A percentile compares a stretch with the other conserved stretches of the same genome.
Evolutionary conservation across 2,329 filamentous ascomycete species (phyloP).

Genomic region (Fusarium sp.): DNA sequence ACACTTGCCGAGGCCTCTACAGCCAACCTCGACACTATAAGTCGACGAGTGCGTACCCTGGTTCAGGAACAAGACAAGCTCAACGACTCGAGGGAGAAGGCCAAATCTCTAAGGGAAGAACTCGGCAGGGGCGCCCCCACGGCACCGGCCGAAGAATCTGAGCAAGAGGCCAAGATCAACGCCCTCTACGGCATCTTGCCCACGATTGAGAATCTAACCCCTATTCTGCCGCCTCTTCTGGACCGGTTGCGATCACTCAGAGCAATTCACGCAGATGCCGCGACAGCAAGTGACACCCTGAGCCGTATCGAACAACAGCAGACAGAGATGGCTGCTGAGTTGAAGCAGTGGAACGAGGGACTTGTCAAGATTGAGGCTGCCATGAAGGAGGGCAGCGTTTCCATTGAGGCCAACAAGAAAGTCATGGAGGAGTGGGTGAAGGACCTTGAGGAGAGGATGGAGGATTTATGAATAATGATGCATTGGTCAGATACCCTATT

Average conservation of each 20-base stretch:
- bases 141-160: constrained; percentile 64
- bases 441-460: constrained; percentile 83
- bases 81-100: constrained; percentile 72
- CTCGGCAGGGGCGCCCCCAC: constrained; percentile 60
- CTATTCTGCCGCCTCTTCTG: constrained; percentile 85
- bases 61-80: constrained; percentile 79
- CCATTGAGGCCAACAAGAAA: constrained; percentile 83
- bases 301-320: constrained; percentile 83
- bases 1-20: constrained; percentile 80
- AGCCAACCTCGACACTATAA: constrained; percentile 78
- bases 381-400: constrained; percentile 75
- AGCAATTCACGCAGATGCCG: constrained; percentile 88
- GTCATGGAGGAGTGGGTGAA: constrained; percentile 92
- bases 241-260: constrained; percentile 87
- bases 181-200: constrained; percentile 90
- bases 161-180: constrained; percentile 89
- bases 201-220: constrained; percentile 87
- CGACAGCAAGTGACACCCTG: constrained; percentile 81
- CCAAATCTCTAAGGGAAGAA: constrained; percentile 71
- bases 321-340: constrained; percentile 83
- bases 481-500: constrained; percentile 49
- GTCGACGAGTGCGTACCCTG: constrained; percentile 76
- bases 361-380: constrained; percentile 82
- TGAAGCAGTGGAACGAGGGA: constrained; percentile 87
- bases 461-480: constrained; percentile 60